Base-by-base conservation (phyloP, 164 flowering plant genomes). In the Chimonanthus praecox region DNA sequence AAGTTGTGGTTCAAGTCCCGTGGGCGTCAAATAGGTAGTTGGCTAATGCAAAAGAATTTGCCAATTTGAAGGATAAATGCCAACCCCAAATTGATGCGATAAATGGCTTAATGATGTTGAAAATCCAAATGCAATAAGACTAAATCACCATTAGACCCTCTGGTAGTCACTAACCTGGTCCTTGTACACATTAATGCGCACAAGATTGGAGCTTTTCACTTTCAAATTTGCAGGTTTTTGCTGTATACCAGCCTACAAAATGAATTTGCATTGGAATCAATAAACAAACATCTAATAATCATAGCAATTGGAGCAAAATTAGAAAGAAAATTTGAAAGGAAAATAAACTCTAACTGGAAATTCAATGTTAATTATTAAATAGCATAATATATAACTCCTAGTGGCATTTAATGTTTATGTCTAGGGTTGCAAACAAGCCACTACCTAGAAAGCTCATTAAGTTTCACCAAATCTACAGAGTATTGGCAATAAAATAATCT, bases 161-260 rank as follows among this genome's bases (percentile, higher is more conserved):
- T 45, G n/a, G 16, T 33, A 44, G n/a, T 45, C 44, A 65, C 83
- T 71, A 70, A 92, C 97, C 97, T 90, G 85, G 73, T 92, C 85
- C 80, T 87, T 88, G 50, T 69, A 60, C 71, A 92, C 84, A 84
- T 92, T 83, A 71, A 92, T 87, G 66, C 80, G 83, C 64, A 94
- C 84, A 70, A 89, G 87, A 82, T 86, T 89, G 46, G 92, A 82
- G 44, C 87, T 80, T 81, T 85, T 90, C 77, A 88, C 68, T 87
- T 86, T 91, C 86, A 87, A 48, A 75, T 86, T 89, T 64, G 85
- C 80, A 49, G 89, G 91, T 77, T 87, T 88, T 43, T 85, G 80
- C 73, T 86, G 91, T 71, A 88, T 75, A 66, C 98, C 98, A 72
- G 88, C 92, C 98, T 94, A 86, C 71, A 79, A 76, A 74, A 78